Evolutionary conservation across 179 eudicot genomes (phyloP).

Genomic region (Dionaea muscipula): DNA sequence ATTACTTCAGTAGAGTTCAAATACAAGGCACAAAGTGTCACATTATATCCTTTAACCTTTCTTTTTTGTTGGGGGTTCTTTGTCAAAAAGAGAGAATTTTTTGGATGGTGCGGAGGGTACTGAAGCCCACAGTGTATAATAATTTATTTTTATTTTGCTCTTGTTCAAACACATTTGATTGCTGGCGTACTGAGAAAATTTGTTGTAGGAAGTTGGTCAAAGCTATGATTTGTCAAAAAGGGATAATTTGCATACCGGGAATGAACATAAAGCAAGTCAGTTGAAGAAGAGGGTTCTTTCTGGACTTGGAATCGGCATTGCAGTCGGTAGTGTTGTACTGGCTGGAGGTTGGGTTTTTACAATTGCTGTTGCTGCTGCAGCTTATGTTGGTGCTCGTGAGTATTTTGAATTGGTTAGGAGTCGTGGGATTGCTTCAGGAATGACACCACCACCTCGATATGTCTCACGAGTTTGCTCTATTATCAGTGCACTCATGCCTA

Average conservation of each 20-base stretch:
- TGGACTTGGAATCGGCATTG: constrained; percentile 77
- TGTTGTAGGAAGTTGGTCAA: constrained; percentile 49
- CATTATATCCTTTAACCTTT: too few relatives aligned
- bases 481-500: constrained; percentile 71
- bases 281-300: constrained; percentile 62
- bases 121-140: not conserved
- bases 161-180: constrained; percentile 5
- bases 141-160: constrained; percentile 1
- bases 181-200: constrained; percentile 22
- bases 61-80: not conserved
- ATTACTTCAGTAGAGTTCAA: too few relatives aligned
- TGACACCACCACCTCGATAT: constrained; percentile 94
- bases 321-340: constrained; percentile 60
- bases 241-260: constrained; percentile 30
- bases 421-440: constrained; percentile 76
- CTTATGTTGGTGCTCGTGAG: constrained; percentile 68
- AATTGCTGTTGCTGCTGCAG: constrained; percentile 53
- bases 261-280: constrained; percentile 41
- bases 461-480: constrained; percentile 87
- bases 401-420: constrained; percentile 92
- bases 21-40: too few relatives aligned
- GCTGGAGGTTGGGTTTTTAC: constrained; percentile 96
- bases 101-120: not conserved
- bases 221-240: constrained; percentile 18
- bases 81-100: not conserved